Conservation (phyloP, 129 eudicot species). For the Silybum marianum region DNA sequence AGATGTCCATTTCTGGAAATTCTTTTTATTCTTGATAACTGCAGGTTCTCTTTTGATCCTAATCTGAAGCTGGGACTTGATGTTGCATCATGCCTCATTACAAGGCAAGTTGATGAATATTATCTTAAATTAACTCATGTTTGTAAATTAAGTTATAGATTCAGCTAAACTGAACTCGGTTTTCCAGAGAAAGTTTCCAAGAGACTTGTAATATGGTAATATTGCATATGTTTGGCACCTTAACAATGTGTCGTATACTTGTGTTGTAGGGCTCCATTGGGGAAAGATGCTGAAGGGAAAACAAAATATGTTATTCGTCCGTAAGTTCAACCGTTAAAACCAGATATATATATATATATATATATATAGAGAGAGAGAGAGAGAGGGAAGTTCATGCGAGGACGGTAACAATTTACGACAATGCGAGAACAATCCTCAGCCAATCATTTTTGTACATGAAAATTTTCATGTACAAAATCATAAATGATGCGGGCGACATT, state of each 20-base stretch:
- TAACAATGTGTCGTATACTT: not conserved
- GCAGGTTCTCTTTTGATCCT: conserved; percentile 94
- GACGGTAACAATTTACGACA: no score
- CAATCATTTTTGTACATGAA: no score
- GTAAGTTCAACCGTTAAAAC: conserved; percentile 49
- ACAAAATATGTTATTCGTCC: conserved; percentile 90
- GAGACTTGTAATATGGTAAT: not conserved
- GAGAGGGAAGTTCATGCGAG: no score
- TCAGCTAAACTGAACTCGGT: not conserved
- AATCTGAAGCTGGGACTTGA: conserved; percentile 78
- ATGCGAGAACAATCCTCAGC: no score
- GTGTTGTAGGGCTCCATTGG: conserved; percentile 67
- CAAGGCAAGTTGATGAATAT: conserved; percentile 55
- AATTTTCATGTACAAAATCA: no score
- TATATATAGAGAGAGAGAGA: no score
- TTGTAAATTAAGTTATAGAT: not conserved
- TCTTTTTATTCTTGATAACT: conserved; percentile 25
- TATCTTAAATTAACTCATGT: not conserved
- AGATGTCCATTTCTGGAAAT: conserved; percentile 4
- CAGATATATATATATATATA: not conserved
- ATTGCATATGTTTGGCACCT: conserved; percentile 1
- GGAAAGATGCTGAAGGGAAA: conserved; percentile 87
- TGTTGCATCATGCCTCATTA: conserved; percentile 90
- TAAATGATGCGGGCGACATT: no score
- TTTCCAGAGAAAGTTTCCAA: conserved; percentile 6